phyloP scores from a whole-genome alignment of 805 yeast species.

The Sugiyamaella floridensis region DNA sequence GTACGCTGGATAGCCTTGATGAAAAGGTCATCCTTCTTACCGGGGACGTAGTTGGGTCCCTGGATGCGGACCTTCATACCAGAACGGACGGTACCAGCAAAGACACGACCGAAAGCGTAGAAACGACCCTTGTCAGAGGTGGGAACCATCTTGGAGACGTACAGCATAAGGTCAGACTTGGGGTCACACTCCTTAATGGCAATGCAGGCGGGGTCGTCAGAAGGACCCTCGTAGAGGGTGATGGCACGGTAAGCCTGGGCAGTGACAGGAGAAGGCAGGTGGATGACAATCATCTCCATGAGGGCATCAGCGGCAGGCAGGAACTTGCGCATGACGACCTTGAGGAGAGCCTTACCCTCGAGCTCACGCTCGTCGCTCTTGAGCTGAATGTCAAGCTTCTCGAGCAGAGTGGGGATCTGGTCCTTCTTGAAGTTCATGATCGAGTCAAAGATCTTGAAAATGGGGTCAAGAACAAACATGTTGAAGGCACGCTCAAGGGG shows the following conservation, averaged over 20 bases:
- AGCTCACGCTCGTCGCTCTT: slow-evolving; percentile 97
- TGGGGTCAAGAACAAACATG: slow-evolving; percentile 98
- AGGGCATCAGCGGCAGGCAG: slow-evolving; percentile 99
- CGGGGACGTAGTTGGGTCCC: slow-evolving; percentile 99
- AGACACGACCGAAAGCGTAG: slow-evolving; percentile 99
- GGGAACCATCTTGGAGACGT: slow-evolving; percentile 99
- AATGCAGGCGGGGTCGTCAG: slow-evolving; percentile 73
- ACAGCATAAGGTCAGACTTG: slow-evolving; percentile 94
- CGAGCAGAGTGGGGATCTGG: slow-evolving; percentile 84
- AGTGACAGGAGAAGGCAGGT: slow-evolving; percentile 99
- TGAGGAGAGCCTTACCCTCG: slow-evolving; percentile 97
- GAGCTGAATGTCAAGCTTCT: slow-evolving; percentile 87
- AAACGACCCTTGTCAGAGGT: slow-evolving; percentile 99
- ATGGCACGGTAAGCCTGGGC: slow-evolving; percentile 99
- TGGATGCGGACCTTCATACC: slow-evolving; percentile 99
- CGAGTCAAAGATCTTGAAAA: slow-evolving; percentile 93
- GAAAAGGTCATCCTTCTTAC: slow-evolving; percentile 97
- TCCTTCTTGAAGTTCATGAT: slow-evolving; percentile 99
- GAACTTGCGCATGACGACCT: slow-evolving; percentile 99
- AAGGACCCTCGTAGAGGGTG: slow-evolving; percentile 98
- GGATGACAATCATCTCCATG: slow-evolving; percentile 96
- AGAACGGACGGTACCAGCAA: slow-evolving; percentile 98
- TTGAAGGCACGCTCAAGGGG: slow-evolving; percentile 97
- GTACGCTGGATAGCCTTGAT: slow-evolving; percentile 97
- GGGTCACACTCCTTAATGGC: slow-evolving; percentile 99